phyloP scores from a whole-genome alignment of 768 basidiomycete genomes.

The Amanita pseudoporphyria region DNA sequence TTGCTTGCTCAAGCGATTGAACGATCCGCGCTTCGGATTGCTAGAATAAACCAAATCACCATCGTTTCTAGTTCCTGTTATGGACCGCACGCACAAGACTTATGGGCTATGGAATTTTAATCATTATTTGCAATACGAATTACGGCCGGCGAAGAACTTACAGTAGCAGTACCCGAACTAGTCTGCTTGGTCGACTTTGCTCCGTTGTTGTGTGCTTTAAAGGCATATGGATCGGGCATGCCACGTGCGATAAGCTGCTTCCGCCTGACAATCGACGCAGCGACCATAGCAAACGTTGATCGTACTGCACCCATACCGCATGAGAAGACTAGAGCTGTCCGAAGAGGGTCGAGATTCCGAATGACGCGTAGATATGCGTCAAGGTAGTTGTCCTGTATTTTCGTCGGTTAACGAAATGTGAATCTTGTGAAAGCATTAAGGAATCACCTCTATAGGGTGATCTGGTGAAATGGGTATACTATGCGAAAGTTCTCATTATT shows the following conservation, averaged over 20 bases:
- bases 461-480: constrained; percentile 95
- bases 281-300: constrained; percentile 96
- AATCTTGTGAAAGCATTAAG: neutral
- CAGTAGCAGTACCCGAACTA: constrained; percentile 37
- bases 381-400: constrained; percentile 77
- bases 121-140: neutral
- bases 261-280: constrained; percentile 77
- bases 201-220: constrained; percentile 20
- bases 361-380: constrained; percentile 88
- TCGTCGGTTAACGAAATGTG: neutral
- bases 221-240: constrained; percentile 68
- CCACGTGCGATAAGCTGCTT: constrained; percentile 62
- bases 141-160: constrained; percentile 15
- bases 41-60: constrained; percentile 11
- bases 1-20: constrained; percentile 65
- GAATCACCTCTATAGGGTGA: constrained; percentile 71
- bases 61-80: neutral
- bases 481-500: constrained; percentile 2
- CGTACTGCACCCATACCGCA: constrained; percentile 97
- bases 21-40: constrained; percentile 50
- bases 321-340: constrained; percentile 83
- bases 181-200: neutral
- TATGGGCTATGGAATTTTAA: neutral
- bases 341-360: constrained; percentile 65
- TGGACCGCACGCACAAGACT: neutral